Evolutionary conservation across 179 eudicot species (phyloP), one percentile per base, ranked within the genome.

Genomic region (Amaranthus tricolor): DNA sequence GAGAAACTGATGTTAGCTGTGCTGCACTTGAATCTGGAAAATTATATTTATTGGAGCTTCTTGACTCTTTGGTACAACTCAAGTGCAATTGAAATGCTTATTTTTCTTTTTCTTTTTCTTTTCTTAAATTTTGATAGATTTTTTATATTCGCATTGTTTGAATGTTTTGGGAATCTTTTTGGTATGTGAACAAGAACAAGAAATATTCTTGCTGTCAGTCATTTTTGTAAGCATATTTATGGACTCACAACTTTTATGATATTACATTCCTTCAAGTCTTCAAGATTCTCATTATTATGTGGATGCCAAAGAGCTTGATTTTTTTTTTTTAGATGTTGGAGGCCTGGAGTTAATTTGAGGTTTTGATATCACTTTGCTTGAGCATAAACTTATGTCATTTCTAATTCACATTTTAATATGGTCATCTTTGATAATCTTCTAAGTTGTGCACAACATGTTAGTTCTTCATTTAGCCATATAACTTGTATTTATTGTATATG

Each of bases 41-140:
- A 84, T 55, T 85, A 76, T 93, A 93, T 85, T 79, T 95, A 79
- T 83, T 91, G 71, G 97, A 90, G 86, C 95, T 95, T 79, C 95
- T 95, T 9, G 85, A 89, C 80, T 84, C 87, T 72, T 90, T 74
- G 91, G 97, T 93, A 91, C 71, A 58, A 64, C 64, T 43, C 21
- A 40, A 14, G 53, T 13, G 40, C 52, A 50, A 45, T 14, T 68
- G 6, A 68, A 50, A 31, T 31, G 40, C 40, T 31, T 31, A 31
- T 31, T 31, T 31, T 31, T 31, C 40, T 66, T 17, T 66, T 9
- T 66, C 8, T 15, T 48, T 0, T n/a, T 17, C 11, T 40, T 15
- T 24, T 48, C 1, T 8, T 47, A 17, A 0, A 2, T 66, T 8
- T 49, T 10, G 13, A 52, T 45, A 20, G 62, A 51, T 9, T 17